These are phyloP conservation scores for Abeoforma whisleri DNA, from an alignment of 78 protist species.

Conservation along the genomic window DNA sequence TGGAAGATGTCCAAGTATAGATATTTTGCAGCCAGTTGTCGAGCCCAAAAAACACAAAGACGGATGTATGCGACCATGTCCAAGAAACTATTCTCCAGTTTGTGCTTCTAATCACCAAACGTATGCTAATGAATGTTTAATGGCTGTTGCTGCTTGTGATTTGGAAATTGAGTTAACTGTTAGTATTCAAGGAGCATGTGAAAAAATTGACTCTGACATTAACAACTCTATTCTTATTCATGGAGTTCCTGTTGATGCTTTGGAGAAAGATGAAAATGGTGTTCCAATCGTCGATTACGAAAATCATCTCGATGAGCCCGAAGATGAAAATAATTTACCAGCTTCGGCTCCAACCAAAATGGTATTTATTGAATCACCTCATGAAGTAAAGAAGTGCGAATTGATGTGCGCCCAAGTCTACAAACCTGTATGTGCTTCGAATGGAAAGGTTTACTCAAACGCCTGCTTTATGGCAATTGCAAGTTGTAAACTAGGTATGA, in stretches of 20 bases:
- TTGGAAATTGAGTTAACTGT: neutral
- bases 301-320: neutral
- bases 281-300: neutral
- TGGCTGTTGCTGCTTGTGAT: neutral
- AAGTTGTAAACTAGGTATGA: neutral
- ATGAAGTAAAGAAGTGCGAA: too few species aligned
- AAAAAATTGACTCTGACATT: too few species aligned
- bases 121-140: neutral
- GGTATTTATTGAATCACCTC: too few species aligned
- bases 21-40: neutral
- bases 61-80: constrained; percentile 9
- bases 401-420: neutral
- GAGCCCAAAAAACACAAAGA: neutral
- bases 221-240: neutral
- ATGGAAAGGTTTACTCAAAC: constrained; percentile 19
- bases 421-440: constrained; percentile 22
- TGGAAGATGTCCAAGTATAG: too few species aligned
- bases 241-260: neutral
- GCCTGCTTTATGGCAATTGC: neutral
- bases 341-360: neutral
- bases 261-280: neutral
- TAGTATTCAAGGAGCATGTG: neutral
- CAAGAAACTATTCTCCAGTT: neutral
- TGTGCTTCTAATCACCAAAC: neutral
- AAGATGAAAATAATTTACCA: neutral